phyloP scores from a whole-genome alignment of 345 rosid species.

The Cochlearia excelsa region DNA sequence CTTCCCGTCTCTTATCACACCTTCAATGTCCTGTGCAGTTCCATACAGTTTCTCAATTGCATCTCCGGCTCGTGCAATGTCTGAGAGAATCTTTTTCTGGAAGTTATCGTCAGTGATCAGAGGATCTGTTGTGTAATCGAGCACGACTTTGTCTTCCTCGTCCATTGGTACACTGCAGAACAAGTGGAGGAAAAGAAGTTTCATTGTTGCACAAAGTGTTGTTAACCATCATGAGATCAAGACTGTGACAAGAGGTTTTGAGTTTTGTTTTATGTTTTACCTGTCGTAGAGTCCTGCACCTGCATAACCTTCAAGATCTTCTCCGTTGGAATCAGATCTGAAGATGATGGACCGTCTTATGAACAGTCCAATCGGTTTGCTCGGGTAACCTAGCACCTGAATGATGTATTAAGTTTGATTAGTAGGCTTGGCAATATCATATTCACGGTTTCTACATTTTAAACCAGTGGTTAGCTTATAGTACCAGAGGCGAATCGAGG shows the following conservation, averaged over 20 bases:
- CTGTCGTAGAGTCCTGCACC: conserved; percentile 99
- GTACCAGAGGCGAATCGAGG: conserved; percentile 76
- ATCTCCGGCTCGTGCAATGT: conserved; percentile 74
- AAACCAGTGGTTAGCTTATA: not conserved
- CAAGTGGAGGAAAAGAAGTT: not conserved
- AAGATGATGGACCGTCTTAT: conserved; percentile 90
- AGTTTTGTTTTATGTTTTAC: conserved; percentile 38
- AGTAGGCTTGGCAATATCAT: not conserved
- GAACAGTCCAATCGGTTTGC: conserved; percentile 92
- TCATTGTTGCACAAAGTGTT: conserved; percentile 2
- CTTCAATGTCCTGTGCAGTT: conserved; percentile 93
- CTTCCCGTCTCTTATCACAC: conserved; percentile 81
- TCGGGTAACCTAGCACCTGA: conserved; percentile 92
- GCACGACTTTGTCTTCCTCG: conserved; percentile 70
- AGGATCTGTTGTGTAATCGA: conserved; percentile 80
- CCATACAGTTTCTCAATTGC: conserved; percentile 85
- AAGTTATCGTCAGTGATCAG: conserved; percentile 63
- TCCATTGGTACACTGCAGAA: conserved; percentile 91
- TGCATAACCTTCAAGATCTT: conserved; percentile 98
- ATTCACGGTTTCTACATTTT: not conserved
- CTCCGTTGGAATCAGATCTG: conserved; percentile 97
- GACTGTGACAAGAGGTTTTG: conserved; percentile 3
- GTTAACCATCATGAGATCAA: conserved; percentile 9
- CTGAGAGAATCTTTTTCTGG: conserved; percentile 58
- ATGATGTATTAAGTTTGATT: conserved; percentile 6